These are phyloP conservation scores for Euphorbia schlechtendalii DNA, from an alignment of 441 rosid genomes.

Conservation along the genomic window DNA sequence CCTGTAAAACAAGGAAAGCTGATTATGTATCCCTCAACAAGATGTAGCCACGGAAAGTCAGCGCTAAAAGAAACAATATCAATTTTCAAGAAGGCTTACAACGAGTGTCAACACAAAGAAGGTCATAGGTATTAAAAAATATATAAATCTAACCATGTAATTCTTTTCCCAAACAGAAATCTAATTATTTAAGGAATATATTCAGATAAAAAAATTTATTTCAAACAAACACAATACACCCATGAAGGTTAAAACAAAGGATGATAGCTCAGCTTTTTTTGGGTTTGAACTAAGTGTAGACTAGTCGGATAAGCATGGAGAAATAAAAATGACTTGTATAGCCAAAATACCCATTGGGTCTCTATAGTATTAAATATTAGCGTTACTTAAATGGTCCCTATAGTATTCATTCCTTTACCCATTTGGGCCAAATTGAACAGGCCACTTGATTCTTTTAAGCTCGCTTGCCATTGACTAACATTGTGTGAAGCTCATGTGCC, in stretches of 20 bases:
- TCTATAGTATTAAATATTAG: too few relatives aligned
- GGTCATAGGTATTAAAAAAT: neutral
- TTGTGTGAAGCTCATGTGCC: too few relatives aligned
- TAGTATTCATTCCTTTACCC: too few relatives aligned
- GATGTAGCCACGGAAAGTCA: slow-evolving; percentile 10
- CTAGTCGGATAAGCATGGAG: too few relatives aligned
- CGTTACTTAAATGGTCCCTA: too few relatives aligned
- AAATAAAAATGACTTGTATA: too few relatives aligned
- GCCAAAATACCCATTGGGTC: too few relatives aligned
- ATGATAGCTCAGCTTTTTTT: neutral
- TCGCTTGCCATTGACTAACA: too few relatives aligned
- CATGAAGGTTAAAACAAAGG: neutral
- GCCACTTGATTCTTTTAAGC: too few relatives aligned
- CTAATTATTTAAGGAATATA: neutral
- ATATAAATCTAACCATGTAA: neutral
- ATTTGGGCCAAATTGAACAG: too few relatives aligned
- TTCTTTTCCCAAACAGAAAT: neutral
- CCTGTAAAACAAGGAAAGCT: slow-evolving; percentile 37
- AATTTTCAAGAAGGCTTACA: neutral
- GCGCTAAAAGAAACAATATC: neutral
- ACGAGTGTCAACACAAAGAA: neutral
- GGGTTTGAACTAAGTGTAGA: neutral
- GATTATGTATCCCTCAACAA: neutral
- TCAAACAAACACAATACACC: neutral
- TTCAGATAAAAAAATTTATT: neutral